These are phyloP conservation scores for Cadophora malorum DNA, from an alignment of 2,329 filamentous ascomycete genomes.

Conservation along the genomic window DNA sequence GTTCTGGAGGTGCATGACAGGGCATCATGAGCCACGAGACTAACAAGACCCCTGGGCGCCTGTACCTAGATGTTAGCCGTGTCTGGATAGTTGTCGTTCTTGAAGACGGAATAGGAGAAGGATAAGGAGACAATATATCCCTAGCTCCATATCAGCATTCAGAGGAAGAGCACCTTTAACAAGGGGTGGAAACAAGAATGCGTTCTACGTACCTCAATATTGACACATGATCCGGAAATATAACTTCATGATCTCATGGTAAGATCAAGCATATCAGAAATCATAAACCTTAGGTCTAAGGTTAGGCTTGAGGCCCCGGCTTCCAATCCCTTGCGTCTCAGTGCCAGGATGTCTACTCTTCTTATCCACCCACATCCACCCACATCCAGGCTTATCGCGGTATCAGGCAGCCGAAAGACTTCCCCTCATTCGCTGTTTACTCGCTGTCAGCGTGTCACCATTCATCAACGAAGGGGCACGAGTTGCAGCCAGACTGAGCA, in stretches of 20 bases:
- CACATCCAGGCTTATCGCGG: constrained; percentile 4
- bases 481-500: background rate
- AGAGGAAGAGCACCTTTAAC: background rate
- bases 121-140: background rate
- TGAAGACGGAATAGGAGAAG: background rate
- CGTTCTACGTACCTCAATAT: background rate
- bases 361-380: too few species aligned
- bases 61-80: constrained; percentile 1
- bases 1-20: constrained; percentile 2
- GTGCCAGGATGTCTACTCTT: background rate
- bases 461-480: background rate
- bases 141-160: background rate
- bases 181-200: background rate
- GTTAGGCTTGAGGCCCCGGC: background rate
- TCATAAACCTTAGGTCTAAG: background rate
- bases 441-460: constrained; percentile 11
- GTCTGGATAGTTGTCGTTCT: background rate
- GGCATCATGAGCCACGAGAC: constrained; percentile 9
- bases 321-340: background rate
- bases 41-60: constrained; percentile 5
- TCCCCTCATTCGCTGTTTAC: background rate
- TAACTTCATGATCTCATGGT: constrained; percentile 5
- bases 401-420: background rate
- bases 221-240: background rate
- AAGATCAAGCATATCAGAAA: background rate